Percentiles rank a stretch among this genome's conserved stretches.
phyloP scores from a whole-genome alignment of 1,139 yeast species.

The Debaryomyces sp. region DNA sequence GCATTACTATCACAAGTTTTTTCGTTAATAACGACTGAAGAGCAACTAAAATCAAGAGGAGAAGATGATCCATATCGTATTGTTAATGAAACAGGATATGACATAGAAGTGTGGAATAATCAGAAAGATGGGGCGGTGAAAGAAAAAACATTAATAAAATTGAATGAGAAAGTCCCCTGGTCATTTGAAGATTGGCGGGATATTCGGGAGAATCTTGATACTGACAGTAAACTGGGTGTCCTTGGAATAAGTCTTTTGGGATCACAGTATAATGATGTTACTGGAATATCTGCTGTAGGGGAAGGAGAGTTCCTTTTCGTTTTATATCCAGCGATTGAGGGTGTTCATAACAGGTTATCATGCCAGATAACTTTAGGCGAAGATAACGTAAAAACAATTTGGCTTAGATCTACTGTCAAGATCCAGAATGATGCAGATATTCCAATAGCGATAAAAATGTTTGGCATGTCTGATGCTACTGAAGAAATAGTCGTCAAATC shows the following conservation, averaged over 20 bases:
- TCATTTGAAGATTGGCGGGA: conserved; percentile 93
- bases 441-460: conserved; percentile 49
- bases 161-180: conserved; percentile 71
- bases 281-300: conserved; percentile 65
- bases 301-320: conserved; percentile 84
- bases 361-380: conserved; percentile 71
- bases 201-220: conserved; percentile 77
- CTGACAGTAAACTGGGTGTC: conserved; percentile 60
- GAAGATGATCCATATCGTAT: conserved; percentile 82
- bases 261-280: conserved; percentile 56
- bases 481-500: conserved; percentile 48
- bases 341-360: conserved; percentile 72
- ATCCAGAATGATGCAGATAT: conserved; percentile 74
- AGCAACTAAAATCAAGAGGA: conserved; percentile 66
- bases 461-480: conserved; percentile 19
- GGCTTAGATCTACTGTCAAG: conserved; percentile 72
- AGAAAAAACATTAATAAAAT: conserved; percentile 39
- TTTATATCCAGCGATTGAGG: conserved; percentile 62
- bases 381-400: conserved; percentile 77
- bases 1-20: conserved; percentile 75
- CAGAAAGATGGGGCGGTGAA: conserved; percentile 20
- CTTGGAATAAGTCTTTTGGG: conserved; percentile 63
- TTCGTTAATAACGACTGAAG: conserved; percentile 56
- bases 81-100: conserved; percentile 82
- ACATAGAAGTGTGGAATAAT: conserved; percentile 77